Conservation (phyloP, 495 filamentous ascomycete genomes). For the Ramalina intermedia region DNA sequence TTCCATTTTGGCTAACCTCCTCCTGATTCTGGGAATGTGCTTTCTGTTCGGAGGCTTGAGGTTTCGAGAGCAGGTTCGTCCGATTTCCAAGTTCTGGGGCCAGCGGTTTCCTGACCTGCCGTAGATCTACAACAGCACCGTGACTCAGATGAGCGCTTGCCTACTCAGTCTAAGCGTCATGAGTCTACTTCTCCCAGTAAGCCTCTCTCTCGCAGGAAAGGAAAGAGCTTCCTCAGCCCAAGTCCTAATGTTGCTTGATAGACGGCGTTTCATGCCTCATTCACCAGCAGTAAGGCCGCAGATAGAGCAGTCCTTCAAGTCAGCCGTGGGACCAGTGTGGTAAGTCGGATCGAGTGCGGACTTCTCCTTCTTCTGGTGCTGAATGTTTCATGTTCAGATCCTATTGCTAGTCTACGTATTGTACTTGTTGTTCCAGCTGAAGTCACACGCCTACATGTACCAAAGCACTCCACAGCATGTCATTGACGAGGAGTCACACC, state of each 20-base stretch:
- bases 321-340: slow-evolving; percentile 81
- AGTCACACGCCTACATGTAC: slow-evolving; percentile 84
- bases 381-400: slow-evolving; percentile 27
- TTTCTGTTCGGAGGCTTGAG: slow-evolving; percentile 77
- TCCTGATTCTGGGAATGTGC: slow-evolving; percentile 82
- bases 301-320: slow-evolving; percentile 61
- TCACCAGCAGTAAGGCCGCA: slow-evolving; percentile 44
- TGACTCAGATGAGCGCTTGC: slow-evolving; percentile 91
- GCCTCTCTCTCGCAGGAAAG: slow-evolving; percentile 4
- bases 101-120: slow-evolving; percentile 4
- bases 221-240: not conserved
- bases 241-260: slow-evolving; percentile 13
- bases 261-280: slow-evolving; percentile 88
- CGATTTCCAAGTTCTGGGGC: not conserved
- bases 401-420: slow-evolving; percentile 70
- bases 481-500: slow-evolving; percentile 77
- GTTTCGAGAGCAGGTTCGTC: slow-evolving; percentile 62
- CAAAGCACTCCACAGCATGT: slow-evolving; percentile 78
- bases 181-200: slow-evolving; percentile 62
- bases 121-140: slow-evolving; percentile 83
- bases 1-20: slow-evolving; percentile 74
- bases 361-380: not conserved
- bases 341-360: slow-evolving; percentile 24
- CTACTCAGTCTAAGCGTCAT: slow-evolving; percentile 79
- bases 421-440: slow-evolving; percentile 82